Base-by-base conservation (phyloP, 1,284 basidiomycete genomes). In the Hortiboletus rubellus region DNA sequence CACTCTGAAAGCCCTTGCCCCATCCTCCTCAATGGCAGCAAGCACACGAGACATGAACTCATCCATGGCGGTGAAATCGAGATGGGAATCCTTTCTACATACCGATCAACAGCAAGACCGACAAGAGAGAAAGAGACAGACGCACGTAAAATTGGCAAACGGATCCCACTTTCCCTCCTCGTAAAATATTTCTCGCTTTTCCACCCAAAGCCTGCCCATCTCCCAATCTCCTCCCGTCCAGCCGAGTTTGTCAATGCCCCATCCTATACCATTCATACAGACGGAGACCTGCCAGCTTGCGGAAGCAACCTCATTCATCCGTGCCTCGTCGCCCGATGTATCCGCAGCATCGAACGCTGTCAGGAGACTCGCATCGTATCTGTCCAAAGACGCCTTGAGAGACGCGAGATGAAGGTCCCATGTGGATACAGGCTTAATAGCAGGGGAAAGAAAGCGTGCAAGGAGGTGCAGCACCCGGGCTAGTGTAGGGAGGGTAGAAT, bases 151-250 rank as follows among this genome's bases (percentile, higher is more conserved):
- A 31, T 65, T 75, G 15, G 63, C 56, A 38, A 50, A 67, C 0
- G 94, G 84, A 63, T 91, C 83, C 86, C 92, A 96, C 50, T 81
- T 79, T 3, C 81, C 84, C 57, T 86, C 83, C 36, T 93, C 89
- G 71, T 96, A 97, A 67, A 98, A 94, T n/a, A 97, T 85, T 69
- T 96, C 93, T 33, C 90, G 78, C 75, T 96, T 96, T 74, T 98
- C 95, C 2, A 92, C 86, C 91, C 96, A 98, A 18, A 94, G 87
- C 54, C 91, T 85, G 1, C 91, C 92, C 77, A 94, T 86, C 70
- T 96, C 94, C 93, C 93, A 96, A 59, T 92, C 91, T n/a, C 77
- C 67, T 10, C 63, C 61, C 9, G 59, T 10, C 2, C 52, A 50
- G 2, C 67, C 67, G 7, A 64, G 60, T 59, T 73, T 77, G n/a